Evolutionary conservation across 257 asterid species (phyloP).

Genomic region (Solanum dulcamara): DNA sequence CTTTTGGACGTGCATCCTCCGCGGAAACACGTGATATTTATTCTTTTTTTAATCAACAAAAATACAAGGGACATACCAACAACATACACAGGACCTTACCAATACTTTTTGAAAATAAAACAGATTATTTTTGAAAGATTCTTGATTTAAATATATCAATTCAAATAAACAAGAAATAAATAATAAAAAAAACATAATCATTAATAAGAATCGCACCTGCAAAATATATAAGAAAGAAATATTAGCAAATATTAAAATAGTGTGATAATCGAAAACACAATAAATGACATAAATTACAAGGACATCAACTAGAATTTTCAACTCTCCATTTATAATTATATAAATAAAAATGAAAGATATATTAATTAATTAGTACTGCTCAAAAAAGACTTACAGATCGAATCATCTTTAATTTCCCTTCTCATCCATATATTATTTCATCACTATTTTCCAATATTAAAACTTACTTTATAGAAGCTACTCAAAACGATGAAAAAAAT

Average conservation of each 20-base stretch:
- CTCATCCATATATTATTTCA: not conserved
- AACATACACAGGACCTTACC: no score
- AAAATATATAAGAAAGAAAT: no score
- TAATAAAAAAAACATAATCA: no score
- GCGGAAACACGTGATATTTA: not conserved
- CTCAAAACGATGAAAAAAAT: not conserved
- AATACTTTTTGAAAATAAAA: no score
- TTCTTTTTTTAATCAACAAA: not conserved
- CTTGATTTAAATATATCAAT: no score
- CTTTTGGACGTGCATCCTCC: slow-evolving; percentile 1
- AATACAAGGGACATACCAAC: not conserved
- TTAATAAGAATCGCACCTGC: no score
- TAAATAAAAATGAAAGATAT: not conserved
- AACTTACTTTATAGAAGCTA: not conserved
- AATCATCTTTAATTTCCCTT: not conserved
- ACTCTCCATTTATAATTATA: not conserved
- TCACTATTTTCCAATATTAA: not conserved
- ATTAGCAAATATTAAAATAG: no score
- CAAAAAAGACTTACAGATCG: not conserved
- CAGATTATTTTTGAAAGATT: no score
- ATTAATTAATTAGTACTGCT: not conserved
- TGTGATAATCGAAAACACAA: no score
- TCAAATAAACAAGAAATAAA: no score
- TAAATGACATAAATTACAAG: no score
- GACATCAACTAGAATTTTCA: not conserved